A percentile compares a stretch with the other conserved stretches of the same genome.
Conservation (phyloP, 345 rosid species). For the Hypericum androsaemum region DNA sequence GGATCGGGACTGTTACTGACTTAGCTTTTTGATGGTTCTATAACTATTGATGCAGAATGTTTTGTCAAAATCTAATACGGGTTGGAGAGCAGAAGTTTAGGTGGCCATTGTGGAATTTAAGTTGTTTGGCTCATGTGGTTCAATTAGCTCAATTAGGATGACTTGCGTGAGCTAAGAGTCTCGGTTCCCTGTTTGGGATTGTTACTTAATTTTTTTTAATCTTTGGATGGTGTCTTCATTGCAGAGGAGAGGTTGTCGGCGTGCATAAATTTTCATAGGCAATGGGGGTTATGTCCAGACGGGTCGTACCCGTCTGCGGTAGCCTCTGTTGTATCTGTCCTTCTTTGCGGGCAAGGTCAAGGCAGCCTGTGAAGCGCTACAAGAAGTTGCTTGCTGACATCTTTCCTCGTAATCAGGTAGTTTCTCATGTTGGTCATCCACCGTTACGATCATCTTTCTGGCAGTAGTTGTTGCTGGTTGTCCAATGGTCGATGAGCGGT, state of each 20-base stretch:
- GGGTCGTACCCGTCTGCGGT: constrained; percentile 81
- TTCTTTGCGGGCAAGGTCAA: constrained; percentile 81
- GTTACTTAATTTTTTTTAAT: too few relatives aligned
- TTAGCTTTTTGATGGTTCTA: background rate
- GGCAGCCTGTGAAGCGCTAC: constrained; percentile 94
- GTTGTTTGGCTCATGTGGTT: too few relatives aligned
- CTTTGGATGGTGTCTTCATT: too few relatives aligned
- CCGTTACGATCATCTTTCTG: background rate
- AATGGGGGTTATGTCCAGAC: constrained; percentile 93
- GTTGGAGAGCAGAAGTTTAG: too few relatives aligned
- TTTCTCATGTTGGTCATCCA: background rate
- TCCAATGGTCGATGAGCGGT: background rate
- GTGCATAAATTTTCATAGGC: constrained; percentile 18
- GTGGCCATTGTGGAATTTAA: background rate
- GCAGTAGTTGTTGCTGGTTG: background rate
- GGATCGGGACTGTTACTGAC: constrained; percentile 2
- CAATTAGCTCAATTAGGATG: too few relatives aligned
- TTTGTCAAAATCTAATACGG: too few relatives aligned
- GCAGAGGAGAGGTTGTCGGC: constrained; percentile 8
- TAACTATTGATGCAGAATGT: too few relatives aligned
- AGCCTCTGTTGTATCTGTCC: constrained; percentile 94
- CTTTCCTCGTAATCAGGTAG: constrained; percentile 78
- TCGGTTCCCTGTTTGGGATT: too few relatives aligned
- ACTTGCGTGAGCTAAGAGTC: too few relatives aligned
- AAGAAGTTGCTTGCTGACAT: constrained; percentile 74